Evolutionary conservation across 148 eudicot genomes (phyloP), one percentile per base, ranked within the genome.

Genomic region (Drosera capensis): DNA sequence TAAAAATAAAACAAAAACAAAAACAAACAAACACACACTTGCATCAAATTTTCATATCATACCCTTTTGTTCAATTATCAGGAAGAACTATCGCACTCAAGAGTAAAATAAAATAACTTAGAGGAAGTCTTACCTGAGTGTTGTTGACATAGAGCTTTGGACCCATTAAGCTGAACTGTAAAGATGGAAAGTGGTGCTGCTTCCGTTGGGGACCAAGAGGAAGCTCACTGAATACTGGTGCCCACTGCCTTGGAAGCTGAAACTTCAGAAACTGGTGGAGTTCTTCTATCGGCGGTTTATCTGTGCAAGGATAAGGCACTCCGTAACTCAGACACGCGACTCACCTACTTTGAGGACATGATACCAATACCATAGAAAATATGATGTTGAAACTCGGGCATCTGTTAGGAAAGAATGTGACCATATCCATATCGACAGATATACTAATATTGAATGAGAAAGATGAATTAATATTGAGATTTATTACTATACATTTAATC

Each of bases 221-320:
- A 59, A 84, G 93, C 51, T 90, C 99, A 60, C 86, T 78, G 54
- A 85, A 90, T 35, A 90, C 82, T 30, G 99, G 99, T 20, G 99
- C 99, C 99, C 99, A 90, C 60, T 81, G 93, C 54, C 99, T 57
- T n/a, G 95, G 99, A 54, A 90, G 58, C 69, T 90, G 99, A 61
- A 90, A 90, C 58, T 90, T 95, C 79, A 90, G 66, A 76, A 90
- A 90, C 46, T 81, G 99, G 51, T 81, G 95, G 38, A 90, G 95
- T 61, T 90, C 99, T 63, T 85, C 99, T 36, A 90, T 72, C 46
- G 95, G 95, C 25, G 99, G 99, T 60, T 85, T 90, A 66, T 90
- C 99, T 90, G n/a, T n/a, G 76, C 65, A 59, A 51, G 38, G 39
- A 63, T 22, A 50, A 49, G 15, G 12, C 26, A 35, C 25, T 14